Conservation (phyloP, 805 yeast genomes). For the Ogataea pignaliae region DNA sequence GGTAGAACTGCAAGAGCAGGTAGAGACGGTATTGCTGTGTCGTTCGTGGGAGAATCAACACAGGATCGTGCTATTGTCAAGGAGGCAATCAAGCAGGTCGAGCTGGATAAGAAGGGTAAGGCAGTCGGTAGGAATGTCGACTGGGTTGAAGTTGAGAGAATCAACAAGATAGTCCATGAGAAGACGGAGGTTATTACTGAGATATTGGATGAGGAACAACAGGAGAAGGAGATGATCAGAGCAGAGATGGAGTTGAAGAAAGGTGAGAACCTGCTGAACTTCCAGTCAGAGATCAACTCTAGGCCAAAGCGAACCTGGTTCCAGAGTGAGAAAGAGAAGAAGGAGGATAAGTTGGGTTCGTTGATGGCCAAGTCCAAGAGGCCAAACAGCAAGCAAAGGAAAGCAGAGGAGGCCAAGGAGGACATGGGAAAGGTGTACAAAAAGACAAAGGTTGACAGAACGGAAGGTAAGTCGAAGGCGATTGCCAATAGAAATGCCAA, state of each 20-base stretch:
- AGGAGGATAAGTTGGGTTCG: slow-evolving; percentile 35
- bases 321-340: slow-evolving; percentile 56
- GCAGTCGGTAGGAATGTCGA: slow-evolving; percentile 90
- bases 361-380: slow-evolving; percentile 43
- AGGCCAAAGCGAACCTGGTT: slow-evolving; percentile 98
- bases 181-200: slow-evolving; percentile 65
- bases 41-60: slow-evolving; percentile 91
- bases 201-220: slow-evolving; percentile 80
- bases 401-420: slow-evolving; percentile 58
- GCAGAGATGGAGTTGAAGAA: slow-evolving; percentile 90
- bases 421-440: slow-evolving; percentile 58
- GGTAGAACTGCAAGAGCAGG: slow-evolving; percentile 99
- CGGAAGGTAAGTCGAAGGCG: slow-evolving; percentile 37
- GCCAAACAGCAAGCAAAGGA: slow-evolving; percentile 66
- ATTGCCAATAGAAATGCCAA: slow-evolving; percentile 28
- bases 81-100: slow-evolving; percentile 73
- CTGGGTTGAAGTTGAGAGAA: slow-evolving; percentile 76
- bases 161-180: slow-evolving; percentile 55
- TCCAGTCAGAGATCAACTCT: slow-evolving; percentile 75
- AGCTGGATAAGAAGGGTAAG: slow-evolving; percentile 42
- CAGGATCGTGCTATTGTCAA: slow-evolving; percentile 88
- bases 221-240: slow-evolving; percentile 75
- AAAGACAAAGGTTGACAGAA: slow-evolving; percentile 75
- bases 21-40: slow-evolving; percentile 86
- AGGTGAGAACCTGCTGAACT: slow-evolving; percentile 79